These are phyloP conservation scores for Closterium sp. DNA, from an alignment of 139 green algal species.

Conservation along the genomic window DNA sequence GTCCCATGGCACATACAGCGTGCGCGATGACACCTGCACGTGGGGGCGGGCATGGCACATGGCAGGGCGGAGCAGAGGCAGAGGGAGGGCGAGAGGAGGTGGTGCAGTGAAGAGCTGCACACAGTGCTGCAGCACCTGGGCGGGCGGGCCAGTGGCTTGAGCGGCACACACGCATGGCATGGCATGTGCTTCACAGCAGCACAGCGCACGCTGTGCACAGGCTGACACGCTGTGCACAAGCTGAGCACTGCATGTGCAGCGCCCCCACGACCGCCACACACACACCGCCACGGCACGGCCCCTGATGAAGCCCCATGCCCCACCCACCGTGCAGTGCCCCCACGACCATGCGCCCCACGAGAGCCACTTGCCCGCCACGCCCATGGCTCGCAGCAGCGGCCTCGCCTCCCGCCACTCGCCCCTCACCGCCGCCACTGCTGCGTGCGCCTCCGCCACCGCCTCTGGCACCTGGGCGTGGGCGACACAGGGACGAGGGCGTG, in stretches of 20 bases:
- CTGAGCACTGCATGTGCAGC: no score
- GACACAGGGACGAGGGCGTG: no score
- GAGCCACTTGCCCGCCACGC: slow-evolving; percentile 6
- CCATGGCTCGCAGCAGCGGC: slow-evolving; percentile 3
- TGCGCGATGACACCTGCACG: slow-evolving; percentile 65
- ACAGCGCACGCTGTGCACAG: no score
- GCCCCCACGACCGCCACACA: no score
- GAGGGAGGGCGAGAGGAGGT: neutral
- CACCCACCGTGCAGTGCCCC: slow-evolving; percentile 22
- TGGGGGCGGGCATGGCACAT: neutral
- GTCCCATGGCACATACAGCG: slow-evolving; percentile 73
- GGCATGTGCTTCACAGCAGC: no score
- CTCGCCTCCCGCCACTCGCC: slow-evolving; percentile 1
- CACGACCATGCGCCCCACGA: slow-evolving; percentile 21
- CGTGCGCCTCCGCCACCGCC: neutral
- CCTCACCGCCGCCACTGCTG: neutral
- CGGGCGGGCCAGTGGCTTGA: no score
- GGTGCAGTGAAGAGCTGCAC: no score
- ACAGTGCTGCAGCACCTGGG: no score
- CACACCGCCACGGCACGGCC: no score
- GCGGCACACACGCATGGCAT: no score
- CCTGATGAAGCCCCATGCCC: no score
- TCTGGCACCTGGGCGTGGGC: neutral
- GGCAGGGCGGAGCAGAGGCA: neutral
- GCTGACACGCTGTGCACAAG: no score